Evolutionary conservation across 164 flowering plant genomes (phyloP), one percentile per base, ranked within the genome.

Genomic region (Vitis amurensis): DNA sequence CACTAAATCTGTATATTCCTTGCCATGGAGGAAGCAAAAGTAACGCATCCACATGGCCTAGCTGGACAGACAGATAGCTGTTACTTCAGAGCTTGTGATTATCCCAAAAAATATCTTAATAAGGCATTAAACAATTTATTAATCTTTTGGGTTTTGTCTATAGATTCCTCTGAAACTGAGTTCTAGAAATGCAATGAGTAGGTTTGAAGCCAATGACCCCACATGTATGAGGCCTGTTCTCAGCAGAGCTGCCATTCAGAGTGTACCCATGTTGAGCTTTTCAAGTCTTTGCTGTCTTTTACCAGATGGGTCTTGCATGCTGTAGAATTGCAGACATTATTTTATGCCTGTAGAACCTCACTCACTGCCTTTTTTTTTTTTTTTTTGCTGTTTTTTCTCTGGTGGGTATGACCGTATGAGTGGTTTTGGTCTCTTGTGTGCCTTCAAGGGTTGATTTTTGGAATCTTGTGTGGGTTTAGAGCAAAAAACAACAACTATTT

Each of bases 11-110:
- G 44, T 37, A 37, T 37, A 37, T 37, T 37, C 44, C 44, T 37
- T 37, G 4, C 44, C 44, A 37, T 37, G 44, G 44, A 50, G 29
- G 56, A 4, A 19, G 13, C 61, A 31, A 3, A 44, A 76, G 68
- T 71, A 67, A 71, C 62, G 74, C 55, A 69, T 49, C 65, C 80
- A 80, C 83, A 76, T 76, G 83, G 83, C 72, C 69, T 69, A 30
- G 80, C 80, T 77, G 76, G 77, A 74, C 48, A 50, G 55, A 68
- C 59, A 27, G 68, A 63, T 47, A 61, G 51, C 64, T 61, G 64
- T 61, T 37, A 49, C 50, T 60, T 27, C 66, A 51, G 16, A 15
- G 50, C 44, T 62, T 61, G 61, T 61, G 66, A 60, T 12, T 69
- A 70, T 47, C 10, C 15, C 7, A 57, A 55, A 30, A 71, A 73